phyloP scores from a whole-genome alignment of 257 asterid species.

The Solanum chaucha region DNA sequence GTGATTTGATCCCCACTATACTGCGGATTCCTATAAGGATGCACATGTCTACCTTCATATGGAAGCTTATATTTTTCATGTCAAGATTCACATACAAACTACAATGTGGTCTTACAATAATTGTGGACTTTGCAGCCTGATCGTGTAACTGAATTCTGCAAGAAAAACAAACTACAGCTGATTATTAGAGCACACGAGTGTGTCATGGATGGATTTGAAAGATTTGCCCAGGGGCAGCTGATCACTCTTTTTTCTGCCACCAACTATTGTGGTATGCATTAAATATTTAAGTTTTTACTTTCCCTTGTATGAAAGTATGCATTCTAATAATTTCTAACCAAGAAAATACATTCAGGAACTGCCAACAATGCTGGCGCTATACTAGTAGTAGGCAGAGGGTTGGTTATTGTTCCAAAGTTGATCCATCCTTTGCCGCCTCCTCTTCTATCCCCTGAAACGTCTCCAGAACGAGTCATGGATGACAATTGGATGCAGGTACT shows the following conservation, averaged over 20 bases:
- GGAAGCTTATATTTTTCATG: neutral
- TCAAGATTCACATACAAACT: neutral
- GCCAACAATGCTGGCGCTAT: constrained; percentile 98
- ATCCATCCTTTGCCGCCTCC: constrained; percentile 99
- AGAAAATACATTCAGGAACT: constrained; percentile 49
- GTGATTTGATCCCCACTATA: constrained; percentile 4
- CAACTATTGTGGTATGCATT: constrained; percentile 85
- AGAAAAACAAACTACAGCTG: constrained; percentile 79
- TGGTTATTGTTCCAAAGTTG: constrained; percentile 84
- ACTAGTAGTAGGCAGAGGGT: constrained; percentile 89
- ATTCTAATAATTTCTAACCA: constrained; percentile 6
- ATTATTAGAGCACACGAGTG: constrained; percentile 98
- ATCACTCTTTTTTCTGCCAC: constrained; percentile 98
- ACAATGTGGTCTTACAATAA: neutral
- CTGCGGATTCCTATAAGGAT: neutral
- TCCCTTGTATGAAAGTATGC: neutral
- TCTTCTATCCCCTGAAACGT: constrained; percentile 83
- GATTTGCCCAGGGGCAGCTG: constrained; percentile 97
- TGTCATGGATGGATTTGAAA: constrained; percentile 98
- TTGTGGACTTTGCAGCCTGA: constrained; percentile 66
- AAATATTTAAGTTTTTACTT: neutral
- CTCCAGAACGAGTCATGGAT: constrained; percentile 75
- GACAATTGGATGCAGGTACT: constrained; percentile 99
- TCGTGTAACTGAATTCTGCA: constrained; percentile 93
- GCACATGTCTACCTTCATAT: neutral